phyloP scores from a whole-genome alignment of 2,329 filamentous ascomycete species.

The Phialemonium atrogriseum region DNA sequence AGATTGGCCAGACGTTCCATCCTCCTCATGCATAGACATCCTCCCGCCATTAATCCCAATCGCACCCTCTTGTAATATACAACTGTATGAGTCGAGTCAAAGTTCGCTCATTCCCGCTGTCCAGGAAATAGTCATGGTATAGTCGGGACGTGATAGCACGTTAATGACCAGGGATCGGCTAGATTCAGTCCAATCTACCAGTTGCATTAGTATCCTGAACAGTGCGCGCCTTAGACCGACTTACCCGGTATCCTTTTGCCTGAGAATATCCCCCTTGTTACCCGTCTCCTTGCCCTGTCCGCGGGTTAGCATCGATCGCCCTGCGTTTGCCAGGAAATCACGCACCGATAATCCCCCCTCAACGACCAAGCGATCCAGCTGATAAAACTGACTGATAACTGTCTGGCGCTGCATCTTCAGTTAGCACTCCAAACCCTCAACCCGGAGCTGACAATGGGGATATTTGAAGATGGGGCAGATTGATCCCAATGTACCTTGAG shows the following conservation, averaged over 20 bases:
- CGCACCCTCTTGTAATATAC: too few species aligned
- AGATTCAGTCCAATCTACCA: too few species aligned
- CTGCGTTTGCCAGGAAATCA: conserved; percentile 9
- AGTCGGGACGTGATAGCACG: too few species aligned
- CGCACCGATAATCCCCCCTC: conserved; percentile 75
- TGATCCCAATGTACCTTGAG: conserved; percentile 61
- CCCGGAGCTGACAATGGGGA: not conserved
- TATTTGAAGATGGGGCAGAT: not conserved
- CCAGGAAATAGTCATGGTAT: too few species aligned
- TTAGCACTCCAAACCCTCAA: conserved; percentile 3
- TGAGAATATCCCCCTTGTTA: conserved; percentile 1
- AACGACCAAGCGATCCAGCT: conserved; percentile 83
- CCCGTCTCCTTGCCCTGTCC: conserved; percentile 1
- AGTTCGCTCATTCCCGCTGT: too few species aligned
- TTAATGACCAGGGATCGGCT: too few species aligned
- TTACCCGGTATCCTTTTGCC: conserved; percentile 3
- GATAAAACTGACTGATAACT: conserved; percentile 88
- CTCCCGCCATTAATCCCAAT: too few species aligned
- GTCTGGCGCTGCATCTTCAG: conserved; percentile 69
- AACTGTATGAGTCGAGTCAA: too few species aligned
- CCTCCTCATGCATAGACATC: too few species aligned
- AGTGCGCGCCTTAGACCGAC: too few species aligned
- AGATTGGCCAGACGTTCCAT: too few species aligned
- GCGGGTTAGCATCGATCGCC: conserved; percentile 1
- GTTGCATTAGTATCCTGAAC: too few species aligned